Evolutionary conservation across 768 basidiomycete species (phyloP), one percentile per base, ranked within the genome.

Genomic region (Mrakia gelida): DNA sequence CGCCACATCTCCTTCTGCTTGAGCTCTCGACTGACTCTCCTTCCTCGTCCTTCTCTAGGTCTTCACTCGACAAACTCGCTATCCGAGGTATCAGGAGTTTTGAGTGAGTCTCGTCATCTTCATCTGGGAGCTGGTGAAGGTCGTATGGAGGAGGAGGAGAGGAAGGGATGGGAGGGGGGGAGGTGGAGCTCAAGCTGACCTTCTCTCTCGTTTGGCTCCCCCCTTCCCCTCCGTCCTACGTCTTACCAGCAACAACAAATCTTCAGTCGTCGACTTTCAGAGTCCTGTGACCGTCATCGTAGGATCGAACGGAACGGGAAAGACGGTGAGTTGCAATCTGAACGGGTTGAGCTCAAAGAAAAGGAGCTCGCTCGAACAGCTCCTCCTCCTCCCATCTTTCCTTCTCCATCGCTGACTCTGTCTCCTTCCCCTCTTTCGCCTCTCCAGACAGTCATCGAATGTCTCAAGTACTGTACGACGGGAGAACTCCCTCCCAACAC

Each of bases 401-500:
- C 62, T 30, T 61, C 26, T 38, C n/a, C n/a, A n/a, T n/a, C n/a
- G n/a, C n/a, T n/a, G n/a, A n/a, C n/a, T n/a, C n/a, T n/a, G n/a
- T n/a, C n/a, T n/a, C n/a, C n/a, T n/a, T n/a, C n/a, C n/a, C n/a
- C n/a, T n/a, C n/a, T n/a, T n/a, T n/a, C n/a, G n/a, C n/a, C n/a
- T n/a, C 28, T 78, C 16, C 49, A n/a, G 87, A 99, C 96, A 0
- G 92, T 98, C 83, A 98, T 99, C 85, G 97, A 99, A 87, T 98
- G 96, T 85, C 89, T 99, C 84, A 98, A 98, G 87, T 99, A 99
- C 83, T 94, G 94, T 16, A 97, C 97, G 0, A 99, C 97, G 0
- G 97, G 97, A 41, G 96, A 98, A 84, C 92, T 98, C 81, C 97
- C 97, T 0, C 93, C 97, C 0, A 96, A 96, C 82, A 94, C 95